Base-by-base conservation (phyloP, 2,329 filamentous ascomycete species). In the Xylaria sp. region DNA sequence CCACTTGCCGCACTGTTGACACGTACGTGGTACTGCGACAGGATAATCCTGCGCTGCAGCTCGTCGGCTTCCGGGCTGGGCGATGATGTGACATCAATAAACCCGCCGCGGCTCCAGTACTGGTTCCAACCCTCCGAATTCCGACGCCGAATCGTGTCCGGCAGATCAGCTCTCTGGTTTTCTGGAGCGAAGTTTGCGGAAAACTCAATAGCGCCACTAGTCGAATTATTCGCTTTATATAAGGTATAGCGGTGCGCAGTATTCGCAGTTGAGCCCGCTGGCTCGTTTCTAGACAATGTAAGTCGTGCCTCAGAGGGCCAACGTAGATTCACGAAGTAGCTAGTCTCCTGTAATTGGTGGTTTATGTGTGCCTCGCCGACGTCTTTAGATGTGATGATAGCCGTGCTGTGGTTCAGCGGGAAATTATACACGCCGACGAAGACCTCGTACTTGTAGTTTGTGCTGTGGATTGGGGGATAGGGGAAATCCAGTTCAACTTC, bases 361-460 rank as follows among this genome's bases (percentile, higher is more conserved):
- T 74, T 71, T 4, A 84, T 81, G 23, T 79, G 77, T 0, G 78
- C 77, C 26, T 71, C 58, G 0, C 71, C 65, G 2, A 9, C 56
- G 1, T 51, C 65, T 53, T 62, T 63, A 40, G 67, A 74, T 3
- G 57, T 60, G 0, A 58, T 26, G 2, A 79, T 71, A 2, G 66
- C 73, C 0, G 82, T 83, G 0, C 77, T 80, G 62, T 84, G 82
- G 33, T 81, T 80, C 5, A 74, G 63, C 0, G 80, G 79, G 20
- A 80, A 81, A 20, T 82, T 78, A 31, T 81, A 82, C 4, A 79
- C 75, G 0, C 82, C 83, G 0, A 79, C 81, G 38, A 83, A 84
- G 11, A 81, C 80, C 57, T 83, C 79, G 31, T 81, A 84, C 65
- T 84, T 84, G 68, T 82, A 82, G n/a, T 77, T 76, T 3, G 78